Evolutionary conservation across 805 yeast genomes (phyloP), one percentile per base, ranked within the genome.

Genomic region (Metschnikowia vanudenii): DNA sequence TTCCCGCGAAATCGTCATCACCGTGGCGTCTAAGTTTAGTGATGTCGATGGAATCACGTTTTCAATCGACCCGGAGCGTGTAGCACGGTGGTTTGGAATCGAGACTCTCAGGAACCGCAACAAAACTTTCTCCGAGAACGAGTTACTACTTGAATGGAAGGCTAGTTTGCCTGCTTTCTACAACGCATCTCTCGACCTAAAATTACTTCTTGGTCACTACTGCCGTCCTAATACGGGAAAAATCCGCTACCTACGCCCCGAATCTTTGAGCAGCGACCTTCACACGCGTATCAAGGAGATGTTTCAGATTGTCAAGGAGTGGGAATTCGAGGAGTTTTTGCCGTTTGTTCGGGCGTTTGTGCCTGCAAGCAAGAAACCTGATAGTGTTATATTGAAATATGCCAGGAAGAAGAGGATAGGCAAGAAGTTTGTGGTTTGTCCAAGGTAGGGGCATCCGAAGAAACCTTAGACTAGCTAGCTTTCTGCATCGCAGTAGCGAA

Each of bases 31-130:
- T 19, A 61, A 69, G 37, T 45, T 43, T 37, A 34, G 53, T n/a
- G 76, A 73, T 55, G 36, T 50, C 0, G 48, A 46, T 0, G 55
- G 49, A 12, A 56, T 49, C 39, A 59, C 58, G 4, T 74, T 68
- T 55, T 50, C 54, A 17, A 53, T 87, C 10, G 73, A 83, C 49
- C 65, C 67, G 40, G 54, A 51, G 2, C 60, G 59, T 31, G 72
- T 85, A 2, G 73, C 83, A 1, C 59, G 58, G 39, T 87, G 89
- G 86, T 80, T 79, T 54, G 96, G 96, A 0, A 58, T 78, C 2
- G 69, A 74, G 42, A 67, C 82, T 0, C 66, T 88, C 43, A 50
- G 49, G 33, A 47, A 45, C 11, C 24, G 49, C 33, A 43, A 54
- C 6, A 39, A 29, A 7, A 43, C 55, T 2, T 39, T 50, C 5